Conservation (phyloP, 140 eudicot genomes). For the Stevia rebaudiana region DNA sequence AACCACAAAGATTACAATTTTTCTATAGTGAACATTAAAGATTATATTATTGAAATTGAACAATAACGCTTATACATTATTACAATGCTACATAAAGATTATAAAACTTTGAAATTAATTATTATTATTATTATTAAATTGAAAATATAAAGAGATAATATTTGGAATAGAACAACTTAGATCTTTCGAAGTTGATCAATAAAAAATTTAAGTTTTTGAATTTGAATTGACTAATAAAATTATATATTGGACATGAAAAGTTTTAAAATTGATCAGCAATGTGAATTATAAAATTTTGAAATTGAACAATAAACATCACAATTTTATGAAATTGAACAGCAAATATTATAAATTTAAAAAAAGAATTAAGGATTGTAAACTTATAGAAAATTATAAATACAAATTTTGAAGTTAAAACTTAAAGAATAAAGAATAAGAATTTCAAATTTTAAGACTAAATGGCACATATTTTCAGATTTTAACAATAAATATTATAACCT, state of each 20-base stretch:
- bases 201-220: neutral
- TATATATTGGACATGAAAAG: too few species aligned
- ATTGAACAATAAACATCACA: neutral
- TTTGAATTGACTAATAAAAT: too few species aligned
- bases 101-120: neutral
- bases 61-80: too few species aligned
- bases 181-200: neutral
- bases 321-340: neutral
- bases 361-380: neutral
- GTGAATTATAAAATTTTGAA: neutral
- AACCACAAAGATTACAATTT: too few species aligned
- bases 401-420: too few species aligned
- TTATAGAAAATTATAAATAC: too few species aligned
- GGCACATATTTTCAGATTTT: too few species aligned
- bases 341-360: neutral
- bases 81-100: neutral
- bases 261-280: neutral
- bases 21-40: too few species aligned
- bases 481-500: neutral
- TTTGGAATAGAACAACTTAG: too few species aligned
- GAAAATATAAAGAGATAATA: neutral
- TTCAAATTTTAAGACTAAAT: too few species aligned
- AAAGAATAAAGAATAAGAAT: too few species aligned
- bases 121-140: neutral
- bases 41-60: too few species aligned